Evolutionary conservation across 306 rosid genomes (phyloP).

Genomic region (Sphenostylis stenocarpa): DNA sequence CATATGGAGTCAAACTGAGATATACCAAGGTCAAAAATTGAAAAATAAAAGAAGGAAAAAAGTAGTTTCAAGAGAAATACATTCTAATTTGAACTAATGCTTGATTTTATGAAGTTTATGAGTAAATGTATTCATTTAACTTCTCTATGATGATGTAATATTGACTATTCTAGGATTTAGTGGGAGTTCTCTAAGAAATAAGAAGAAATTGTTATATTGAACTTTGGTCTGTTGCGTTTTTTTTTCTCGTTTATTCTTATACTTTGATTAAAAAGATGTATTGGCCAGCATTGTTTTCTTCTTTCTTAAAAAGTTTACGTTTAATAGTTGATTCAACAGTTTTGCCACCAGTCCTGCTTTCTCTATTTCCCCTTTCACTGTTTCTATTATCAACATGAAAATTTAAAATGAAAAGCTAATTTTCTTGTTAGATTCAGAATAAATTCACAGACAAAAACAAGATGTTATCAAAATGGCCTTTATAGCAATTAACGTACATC

Average conservation of each 20-base stretch:
- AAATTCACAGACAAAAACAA: slow-evolving; percentile 8
- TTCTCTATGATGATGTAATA: not conserved
- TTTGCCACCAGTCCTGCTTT: not conserved
- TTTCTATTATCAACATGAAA: slow-evolving; percentile 5
- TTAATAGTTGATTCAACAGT: not conserved
- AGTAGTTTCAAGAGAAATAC: not conserved
- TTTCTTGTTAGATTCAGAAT: not conserved
- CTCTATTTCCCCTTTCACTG: not conserved
- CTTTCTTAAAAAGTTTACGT: not conserved
- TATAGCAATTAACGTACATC: not conserved
- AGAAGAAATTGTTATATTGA: not conserved
- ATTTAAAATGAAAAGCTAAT: not conserved
- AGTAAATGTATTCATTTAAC: not conserved
- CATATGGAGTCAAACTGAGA: slow-evolving; percentile 8
- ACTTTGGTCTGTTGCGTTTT: not conserved
- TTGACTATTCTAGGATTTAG: not conserved
- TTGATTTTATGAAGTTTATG: not conserved
- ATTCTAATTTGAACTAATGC: slow-evolving; percentile 2
- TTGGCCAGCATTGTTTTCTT: not conserved
- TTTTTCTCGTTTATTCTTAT: not conserved
- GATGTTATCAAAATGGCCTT: slow-evolving; percentile 11
- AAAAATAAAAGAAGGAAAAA: not conserved
- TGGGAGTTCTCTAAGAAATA: not conserved
- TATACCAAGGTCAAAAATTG: not conserved
- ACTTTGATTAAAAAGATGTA: not conserved